phyloP scores from a whole-genome alignment of 768 basidiomycete genomes.

The Phylloporus sp. region DNA sequence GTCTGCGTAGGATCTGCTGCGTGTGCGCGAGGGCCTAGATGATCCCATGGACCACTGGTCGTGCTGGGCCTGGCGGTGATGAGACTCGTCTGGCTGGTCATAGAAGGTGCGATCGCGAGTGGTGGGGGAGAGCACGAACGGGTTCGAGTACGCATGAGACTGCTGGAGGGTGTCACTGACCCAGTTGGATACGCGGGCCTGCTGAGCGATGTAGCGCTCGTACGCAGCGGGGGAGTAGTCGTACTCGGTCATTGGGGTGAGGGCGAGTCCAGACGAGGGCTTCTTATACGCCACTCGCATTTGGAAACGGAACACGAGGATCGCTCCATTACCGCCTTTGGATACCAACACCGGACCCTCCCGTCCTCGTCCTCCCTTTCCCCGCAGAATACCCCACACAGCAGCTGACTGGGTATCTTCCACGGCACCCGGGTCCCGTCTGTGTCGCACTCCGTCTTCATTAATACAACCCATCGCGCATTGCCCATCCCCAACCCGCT shows the following conservation, averaged over 20 bases:
- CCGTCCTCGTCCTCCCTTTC: slow-evolving; percentile 15
- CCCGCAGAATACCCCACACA: slow-evolving; percentile 26
- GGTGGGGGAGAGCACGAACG: slow-evolving; percentile 28
- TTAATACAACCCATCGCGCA: no score
- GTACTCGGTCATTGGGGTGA: slow-evolving; percentile 51
- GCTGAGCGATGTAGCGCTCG: slow-evolving; percentile 44
- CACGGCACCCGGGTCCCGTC: neutral
- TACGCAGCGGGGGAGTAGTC: slow-evolving; percentile 56
- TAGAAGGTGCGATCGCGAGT: slow-evolving; percentile 31
- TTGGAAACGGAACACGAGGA: slow-evolving; percentile 6
- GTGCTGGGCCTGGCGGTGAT: neutral
- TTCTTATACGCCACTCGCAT: slow-evolving; percentile 4
- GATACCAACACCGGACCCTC: neutral
- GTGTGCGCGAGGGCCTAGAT: slow-evolving; percentile 23
- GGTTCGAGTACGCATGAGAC: slow-evolving; percentile 25
- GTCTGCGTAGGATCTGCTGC: slow-evolving; percentile 25
- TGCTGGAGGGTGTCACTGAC: slow-evolving; percentile 39
- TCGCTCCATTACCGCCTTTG: slow-evolving; percentile 1
- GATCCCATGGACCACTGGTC: slow-evolving; percentile 21
- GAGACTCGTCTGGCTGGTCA: slow-evolving; percentile 5
- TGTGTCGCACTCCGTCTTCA: no score
- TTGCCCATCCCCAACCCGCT: no score
- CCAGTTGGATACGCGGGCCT: slow-evolving; percentile 48
- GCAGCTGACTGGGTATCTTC: neutral
- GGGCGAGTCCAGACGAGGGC: neutral